Percentiles rank a stretch among this genome's conserved stretches.
Conservation (phyloP, 225 moss, liverwort and hornwort species). For the Bryum argenteum region DNA sequence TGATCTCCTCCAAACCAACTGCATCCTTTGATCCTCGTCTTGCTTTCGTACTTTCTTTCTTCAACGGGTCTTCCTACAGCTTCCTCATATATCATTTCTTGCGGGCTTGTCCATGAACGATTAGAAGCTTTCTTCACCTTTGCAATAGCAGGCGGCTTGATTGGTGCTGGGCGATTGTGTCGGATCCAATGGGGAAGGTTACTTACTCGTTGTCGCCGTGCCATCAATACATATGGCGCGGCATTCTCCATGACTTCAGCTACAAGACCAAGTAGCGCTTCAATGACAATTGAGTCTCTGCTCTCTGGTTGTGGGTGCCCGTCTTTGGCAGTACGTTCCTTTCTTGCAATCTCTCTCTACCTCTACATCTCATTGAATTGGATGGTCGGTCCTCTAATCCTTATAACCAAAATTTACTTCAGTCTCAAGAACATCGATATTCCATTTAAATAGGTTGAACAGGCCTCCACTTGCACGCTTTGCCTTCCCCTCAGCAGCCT, state of each 20-base stretch:
- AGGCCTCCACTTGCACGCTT: conserved; percentile 58
- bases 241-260: conserved; percentile 58
- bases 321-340: conserved; percentile 55
- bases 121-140: conserved; percentile 2
- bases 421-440: conserved; percentile 59
- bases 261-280: conserved; percentile 72
- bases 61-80: neutral
- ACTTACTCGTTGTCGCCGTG: conserved; percentile 54
- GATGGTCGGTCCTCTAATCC: conserved; percentile 13
- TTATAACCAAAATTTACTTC: conserved; percentile 40
- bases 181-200: conserved; percentile 49
- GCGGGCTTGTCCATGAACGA: neutral
- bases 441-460: conserved; percentile 62
- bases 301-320: conserved; percentile 60
- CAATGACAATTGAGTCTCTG: conserved; percentile 76
- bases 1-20: conserved; percentile 1
- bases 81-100: neutral
- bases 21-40: neutral
- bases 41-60: neutral
- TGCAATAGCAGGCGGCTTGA: neutral
- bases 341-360: neutral
- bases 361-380: neutral
- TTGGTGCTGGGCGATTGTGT: neutral
- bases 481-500: conserved; percentile 45
- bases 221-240: conserved; percentile 61